Conservation (phyloP, 257 asterid genomes). For the Eustoma russellianum region DNA sequence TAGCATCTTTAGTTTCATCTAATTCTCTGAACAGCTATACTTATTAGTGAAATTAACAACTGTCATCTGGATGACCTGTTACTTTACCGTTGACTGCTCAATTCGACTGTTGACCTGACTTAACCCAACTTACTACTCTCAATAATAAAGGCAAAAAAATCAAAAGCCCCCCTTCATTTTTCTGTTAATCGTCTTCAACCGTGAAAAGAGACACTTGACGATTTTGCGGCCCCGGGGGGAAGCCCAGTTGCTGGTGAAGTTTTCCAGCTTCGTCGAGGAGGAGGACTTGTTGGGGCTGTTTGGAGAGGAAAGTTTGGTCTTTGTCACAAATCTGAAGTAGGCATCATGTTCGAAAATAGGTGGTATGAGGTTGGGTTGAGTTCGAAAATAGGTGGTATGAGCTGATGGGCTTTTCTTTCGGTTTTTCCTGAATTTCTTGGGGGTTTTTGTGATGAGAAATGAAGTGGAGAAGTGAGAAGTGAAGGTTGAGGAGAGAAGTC, state of each 20-base stretch:
- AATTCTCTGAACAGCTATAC: too few species aligned
- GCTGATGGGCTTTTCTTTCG: conserved; percentile 70
- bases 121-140: too few species aligned
- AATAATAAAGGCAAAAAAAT: too few species aligned
- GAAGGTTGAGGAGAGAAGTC: conserved; percentile 13
- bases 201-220: conserved; percentile 35
- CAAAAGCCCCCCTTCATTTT: too few species aligned
- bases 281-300: conserved; percentile 59
- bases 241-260: conserved; percentile 83
- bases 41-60: too few species aligned
- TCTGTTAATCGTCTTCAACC: too few species aligned
- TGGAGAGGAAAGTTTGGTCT: conserved; percentile 61
- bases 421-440: conserved; percentile 75
- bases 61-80: too few species aligned
- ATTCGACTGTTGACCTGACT: too few species aligned
- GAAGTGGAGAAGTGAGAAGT: conserved; percentile 55
- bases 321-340: conserved; percentile 60
- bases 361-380: conserved; percentile 49
- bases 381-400: conserved; percentile 60
- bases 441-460: conserved; percentile 72
- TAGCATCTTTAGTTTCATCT: too few species aligned
- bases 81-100: too few species aligned
- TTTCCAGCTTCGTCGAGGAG: conserved; percentile 86
- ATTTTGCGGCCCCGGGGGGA: conserved; percentile 87
- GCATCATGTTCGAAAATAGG: conserved; percentile 71